phyloP scores from a whole-genome alignment of 2,329 filamentous ascomycete genomes.

The Celoporthe dispersa region DNA sequence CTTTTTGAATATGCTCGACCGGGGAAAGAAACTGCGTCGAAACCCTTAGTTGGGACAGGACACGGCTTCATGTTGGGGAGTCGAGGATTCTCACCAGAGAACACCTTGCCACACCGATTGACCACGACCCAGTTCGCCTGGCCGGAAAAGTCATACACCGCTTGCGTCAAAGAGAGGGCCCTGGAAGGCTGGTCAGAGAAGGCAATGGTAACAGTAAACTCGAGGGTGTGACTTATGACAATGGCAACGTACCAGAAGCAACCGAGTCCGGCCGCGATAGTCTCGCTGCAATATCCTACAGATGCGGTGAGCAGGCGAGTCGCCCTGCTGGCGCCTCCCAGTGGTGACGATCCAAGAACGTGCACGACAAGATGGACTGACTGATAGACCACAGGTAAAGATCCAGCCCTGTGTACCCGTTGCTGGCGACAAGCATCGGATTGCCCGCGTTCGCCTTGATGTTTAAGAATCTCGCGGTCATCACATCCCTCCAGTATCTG shows the following conservation, averaged over 20 bases:
- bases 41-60: not conserved
- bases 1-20: not conserved
- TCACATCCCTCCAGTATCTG: conserved; percentile 19
- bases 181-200: not conserved
- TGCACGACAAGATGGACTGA: not conserved
- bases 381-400: conserved; percentile 18
- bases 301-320: not conserved
- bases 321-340: not conserved
- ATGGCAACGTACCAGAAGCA: conserved; percentile 16
- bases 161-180: conserved; percentile 14
- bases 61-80: not conserved
- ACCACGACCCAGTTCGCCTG: conserved; percentile 3
- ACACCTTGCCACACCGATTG: conserved; percentile 4
- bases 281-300: conserved; percentile 17
- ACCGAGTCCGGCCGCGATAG: conserved; percentile 13
- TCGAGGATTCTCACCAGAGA: conserved; percentile 10
- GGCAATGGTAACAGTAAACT: not conserved
- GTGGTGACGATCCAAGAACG: not conserved
- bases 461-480: conserved; percentile 12
- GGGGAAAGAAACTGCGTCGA: not conserved
- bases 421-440: conserved; percentile 14
- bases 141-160: conserved; percentile 11
- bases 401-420: conserved; percentile 13
- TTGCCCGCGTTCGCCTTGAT: conserved; percentile 8
- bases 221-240: not conserved